phyloP scores from a whole-genome alignment of 1,284 basidiomycete species.

The Ganoderma resinaceum region DNA sequence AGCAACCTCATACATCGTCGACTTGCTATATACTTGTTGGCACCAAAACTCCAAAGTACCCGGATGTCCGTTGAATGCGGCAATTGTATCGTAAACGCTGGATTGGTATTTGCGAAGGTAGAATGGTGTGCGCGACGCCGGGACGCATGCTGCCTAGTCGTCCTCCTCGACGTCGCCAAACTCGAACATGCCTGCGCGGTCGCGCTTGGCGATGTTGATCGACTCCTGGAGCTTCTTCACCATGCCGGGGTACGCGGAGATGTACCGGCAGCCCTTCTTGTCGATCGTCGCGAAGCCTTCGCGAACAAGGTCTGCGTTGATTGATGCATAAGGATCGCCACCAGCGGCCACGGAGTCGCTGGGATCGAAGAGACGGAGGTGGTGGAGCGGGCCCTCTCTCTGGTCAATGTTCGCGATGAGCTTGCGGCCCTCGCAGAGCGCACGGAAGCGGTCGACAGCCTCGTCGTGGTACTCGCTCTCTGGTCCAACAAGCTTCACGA shows the following conservation, averaged over 20 bases:
- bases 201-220: conserved; percentile 72
- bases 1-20: conserved; percentile 18
- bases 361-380: conserved; percentile 90
- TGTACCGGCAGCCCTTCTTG: conserved; percentile 79
- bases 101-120: background rate
- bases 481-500: conserved; percentile 80
- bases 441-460: conserved; percentile 85
- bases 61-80: background rate
- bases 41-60: background rate
- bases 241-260: conserved; percentile 74
- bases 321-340: conserved; percentile 75
- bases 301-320: conserved; percentile 84
- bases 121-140: background rate
- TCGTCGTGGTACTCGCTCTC: conserved; percentile 88
- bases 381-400: conserved; percentile 78
- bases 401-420: conserved; percentile 91
- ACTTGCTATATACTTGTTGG: conserved; percentile 10
- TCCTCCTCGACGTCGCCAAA: conserved; percentile 86
- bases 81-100: background rate
- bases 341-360: conserved; percentile 66
- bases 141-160: conserved; percentile 29
- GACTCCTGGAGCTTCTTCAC: conserved; percentile 72
- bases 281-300: conserved; percentile 85
- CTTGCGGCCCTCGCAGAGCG: conserved; percentile 87
- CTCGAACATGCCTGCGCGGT: conserved; percentile 88